Conservation (phyloP, 192 early-diverging fungal genomes). For the Dimargaris xerosporica region DNA sequence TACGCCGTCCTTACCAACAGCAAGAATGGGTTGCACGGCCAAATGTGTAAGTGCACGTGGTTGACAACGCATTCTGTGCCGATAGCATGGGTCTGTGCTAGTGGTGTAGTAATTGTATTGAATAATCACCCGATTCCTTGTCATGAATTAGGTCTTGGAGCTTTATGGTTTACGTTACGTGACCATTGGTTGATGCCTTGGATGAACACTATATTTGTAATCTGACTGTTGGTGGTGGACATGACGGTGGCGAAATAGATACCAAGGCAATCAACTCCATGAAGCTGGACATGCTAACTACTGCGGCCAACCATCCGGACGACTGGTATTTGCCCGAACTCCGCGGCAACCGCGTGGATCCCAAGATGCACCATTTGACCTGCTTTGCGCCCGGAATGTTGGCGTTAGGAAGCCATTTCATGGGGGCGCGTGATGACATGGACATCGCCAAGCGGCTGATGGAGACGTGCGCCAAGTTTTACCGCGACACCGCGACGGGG, state of each 20-base stretch:
- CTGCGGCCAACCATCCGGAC: background rate
- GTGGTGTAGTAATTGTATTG: too few species aligned
- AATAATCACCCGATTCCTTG: too few species aligned
- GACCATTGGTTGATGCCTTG: too few species aligned
- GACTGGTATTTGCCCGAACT: slow-evolving; percentile 15
- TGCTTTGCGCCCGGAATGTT: slow-evolving; percentile 82
- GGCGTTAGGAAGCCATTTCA: slow-evolving; percentile 46
- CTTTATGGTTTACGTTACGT: too few species aligned
- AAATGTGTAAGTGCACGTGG: background rate
- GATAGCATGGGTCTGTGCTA: too few species aligned
- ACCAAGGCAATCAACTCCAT: slow-evolving; percentile 10
- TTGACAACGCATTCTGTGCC: too few species aligned
- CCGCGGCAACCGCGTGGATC: slow-evolving; percentile 14
- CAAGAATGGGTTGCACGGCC: slow-evolving; percentile 24
- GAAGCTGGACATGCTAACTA: background rate
- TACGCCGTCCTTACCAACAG: slow-evolving; percentile 63
- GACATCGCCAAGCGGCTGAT: slow-evolving; percentile 62
- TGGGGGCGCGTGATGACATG: slow-evolving; percentile 42
- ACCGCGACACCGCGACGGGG: slow-evolving; percentile 55
- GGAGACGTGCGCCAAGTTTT: slow-evolving; percentile 61
- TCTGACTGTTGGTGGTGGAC: too few species aligned
- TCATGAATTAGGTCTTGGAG: too few species aligned
- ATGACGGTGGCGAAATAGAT: background rate
- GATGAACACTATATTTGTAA: too few species aligned
- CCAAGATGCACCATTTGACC: slow-evolving; percentile 88